phyloP scores from a whole-genome alignment of 257 asterid genomes.

The Lycium ferocissimum region DNA sequence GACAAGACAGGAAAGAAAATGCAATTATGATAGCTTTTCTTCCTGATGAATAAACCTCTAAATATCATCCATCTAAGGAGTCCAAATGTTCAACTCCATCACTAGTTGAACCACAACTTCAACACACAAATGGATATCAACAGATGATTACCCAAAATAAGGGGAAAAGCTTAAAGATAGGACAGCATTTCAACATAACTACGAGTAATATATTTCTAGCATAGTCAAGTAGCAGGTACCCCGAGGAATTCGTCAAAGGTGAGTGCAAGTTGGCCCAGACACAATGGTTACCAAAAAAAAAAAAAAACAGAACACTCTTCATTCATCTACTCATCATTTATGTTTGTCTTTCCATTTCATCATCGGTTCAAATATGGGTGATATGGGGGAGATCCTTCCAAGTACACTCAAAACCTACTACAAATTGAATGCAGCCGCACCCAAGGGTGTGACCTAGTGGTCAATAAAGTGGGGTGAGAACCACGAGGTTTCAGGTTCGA shows the following conservation, averaged over 20 bases:
- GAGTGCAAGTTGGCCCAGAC: too few relatives aligned
- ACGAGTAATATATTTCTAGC: neutral
- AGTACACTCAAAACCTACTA: neutral
- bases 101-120: neutral
- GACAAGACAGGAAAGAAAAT: neutral
- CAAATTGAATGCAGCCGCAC: neutral
- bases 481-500: too few relatives aligned
- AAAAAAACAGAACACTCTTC: neutral
- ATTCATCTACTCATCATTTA: neutral
- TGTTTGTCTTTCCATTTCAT: neutral
- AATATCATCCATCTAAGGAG: neutral
- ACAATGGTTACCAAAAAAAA: too few relatives aligned
- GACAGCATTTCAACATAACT: neutral
- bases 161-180: neutral
- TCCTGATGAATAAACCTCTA: neutral
- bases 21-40: neutral
- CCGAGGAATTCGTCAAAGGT: too few relatives aligned
- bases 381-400: neutral
- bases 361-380: neutral
- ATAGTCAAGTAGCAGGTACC: neutral
- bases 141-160: neutral
- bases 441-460: too few relatives aligned
- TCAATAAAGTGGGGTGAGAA: too few relatives aligned
- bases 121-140: neutral
- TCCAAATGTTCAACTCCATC: constrained; percentile 2